Evolutionary conservation across 192 early-diverging fungal genomes (phyloP), one percentile per base, ranked within the genome.

Genomic region (Tieghemiomyces parasiticus): DNA sequence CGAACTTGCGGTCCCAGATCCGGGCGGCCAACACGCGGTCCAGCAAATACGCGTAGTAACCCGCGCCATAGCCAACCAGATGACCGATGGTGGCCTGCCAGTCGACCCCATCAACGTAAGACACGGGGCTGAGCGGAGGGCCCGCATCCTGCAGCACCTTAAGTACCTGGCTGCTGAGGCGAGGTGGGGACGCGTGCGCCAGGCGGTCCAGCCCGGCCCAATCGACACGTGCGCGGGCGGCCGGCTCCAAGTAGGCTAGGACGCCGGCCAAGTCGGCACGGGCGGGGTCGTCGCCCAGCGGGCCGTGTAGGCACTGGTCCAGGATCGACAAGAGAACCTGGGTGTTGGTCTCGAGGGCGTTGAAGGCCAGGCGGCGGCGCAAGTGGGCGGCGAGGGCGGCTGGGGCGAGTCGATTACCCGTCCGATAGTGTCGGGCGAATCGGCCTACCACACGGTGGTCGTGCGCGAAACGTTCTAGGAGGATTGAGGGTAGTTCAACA

Each of bases 21-120:
- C 82, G 78, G 6, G 78, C 75, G 1, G 90, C 91, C 67, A 93
- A 74, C 14, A 84, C 77, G 31, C 91, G 77, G 42, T 84, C 84
- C 81, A 94, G 90, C 25, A 97, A 72, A 62, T 99, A 99, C n/a
- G 85, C 77, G 56, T 97, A 99, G 71, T 99, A 99, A 8, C 82
- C 86, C 10, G 88, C 86, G 20, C 92, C 92, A 61, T 99, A 99
- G 0, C 84, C 83, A 62, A 86, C 85, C 65, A 99, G 61, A 60
- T 99, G 95, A 2, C 80, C 81, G 69, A 99, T 96, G 59, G 91
- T 88, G 1, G 82, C 83, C 63, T 92, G 93, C 91, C 91, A 96
- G 50, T 76, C 76, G 3, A 92, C 90, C 4, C 78, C 81, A 1
- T 71, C 60, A 4, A 85, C 82, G 46, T 83, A 78, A 0, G 84